Evolutionary conservation across 2,329 filamentous ascomycete genomes (phyloP).

Genomic region (Rhynchosporium agropyri): DNA sequence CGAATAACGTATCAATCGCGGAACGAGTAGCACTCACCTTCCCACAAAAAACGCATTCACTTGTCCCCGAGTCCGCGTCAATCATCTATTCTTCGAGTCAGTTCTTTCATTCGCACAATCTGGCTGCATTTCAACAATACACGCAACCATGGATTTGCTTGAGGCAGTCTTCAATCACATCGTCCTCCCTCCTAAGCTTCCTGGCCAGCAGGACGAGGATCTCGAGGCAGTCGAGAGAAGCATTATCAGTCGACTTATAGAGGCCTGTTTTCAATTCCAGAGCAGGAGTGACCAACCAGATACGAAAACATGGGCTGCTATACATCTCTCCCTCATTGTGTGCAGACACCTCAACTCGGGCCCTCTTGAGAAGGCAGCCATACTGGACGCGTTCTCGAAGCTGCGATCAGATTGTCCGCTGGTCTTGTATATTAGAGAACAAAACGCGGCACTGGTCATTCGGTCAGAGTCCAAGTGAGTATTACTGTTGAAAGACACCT

Average conservation of each 20-base stretch:
- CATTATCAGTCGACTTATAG: slow-evolving; percentile 38
- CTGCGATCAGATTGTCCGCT: slow-evolving; percentile 42
- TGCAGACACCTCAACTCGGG: slow-evolving; percentile 30
- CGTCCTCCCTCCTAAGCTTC: slow-evolving; percentile 48
- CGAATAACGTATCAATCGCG: no score
- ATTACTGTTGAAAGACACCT: slow-evolving; percentile 12
- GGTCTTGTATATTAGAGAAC: slow-evolving; percentile 49
- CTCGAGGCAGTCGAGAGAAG: slow-evolving; percentile 38
- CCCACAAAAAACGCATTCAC: no score
- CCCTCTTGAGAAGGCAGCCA: slow-evolving; percentile 32
- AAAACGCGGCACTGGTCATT: slow-evolving; percentile 52
- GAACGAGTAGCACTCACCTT: no score
- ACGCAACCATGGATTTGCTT: slow-evolving; percentile 22
- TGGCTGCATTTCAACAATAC: no score
- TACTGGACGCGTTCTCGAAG: slow-evolving; percentile 39
- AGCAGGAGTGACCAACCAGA: slow-evolving; percentile 25
- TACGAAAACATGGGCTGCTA: slow-evolving; percentile 29
- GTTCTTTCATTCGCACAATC: no score
- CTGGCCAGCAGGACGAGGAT: slow-evolving; percentile 43
- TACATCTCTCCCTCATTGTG: slow-evolving; percentile 28
- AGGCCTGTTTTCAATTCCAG: slow-evolving; percentile 30
- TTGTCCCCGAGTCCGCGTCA: no score
- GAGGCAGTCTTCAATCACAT: slow-evolving; percentile 47
- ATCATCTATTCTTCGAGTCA: no score
- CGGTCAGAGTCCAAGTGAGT: slow-evolving; percentile 43